These are phyloP conservation scores for Dryadomyces quercivorus DNA, from an alignment of 2,329 filamentous ascomycete genomes.

Conservation along the genomic window DNA sequence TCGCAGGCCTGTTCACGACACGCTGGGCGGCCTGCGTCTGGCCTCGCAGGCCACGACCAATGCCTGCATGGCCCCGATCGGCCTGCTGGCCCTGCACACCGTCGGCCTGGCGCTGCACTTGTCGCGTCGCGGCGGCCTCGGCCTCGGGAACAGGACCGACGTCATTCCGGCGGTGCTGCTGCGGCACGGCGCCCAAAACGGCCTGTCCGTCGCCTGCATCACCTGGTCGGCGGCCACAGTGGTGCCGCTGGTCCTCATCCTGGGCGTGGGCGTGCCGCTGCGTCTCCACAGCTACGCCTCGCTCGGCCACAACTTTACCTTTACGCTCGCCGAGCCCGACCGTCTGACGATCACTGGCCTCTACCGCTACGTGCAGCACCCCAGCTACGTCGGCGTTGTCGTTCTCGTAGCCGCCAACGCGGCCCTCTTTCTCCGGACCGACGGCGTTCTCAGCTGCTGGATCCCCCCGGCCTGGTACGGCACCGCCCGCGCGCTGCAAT, in stretches of 20 bases:
- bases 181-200: background rate
- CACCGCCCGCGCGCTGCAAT: background rate
- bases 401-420: background rate
- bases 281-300: background rate
- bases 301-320: slow-evolving; percentile 2
- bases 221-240: slow-evolving; percentile 3
- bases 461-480: background rate
- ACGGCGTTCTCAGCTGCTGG: slow-evolving; percentile 1
- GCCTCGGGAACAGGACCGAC: too few species aligned
- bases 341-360: background rate
- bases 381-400: background rate
- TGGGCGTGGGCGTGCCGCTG: background rate
- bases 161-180: background rate
- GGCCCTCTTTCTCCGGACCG: background rate
- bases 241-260: background rate
- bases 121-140: background rate
- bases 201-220: background rate
- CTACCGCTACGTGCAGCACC: slow-evolving; percentile 4
- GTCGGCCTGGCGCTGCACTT: background rate
- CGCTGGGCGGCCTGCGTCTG: background rate
- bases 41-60: background rate
- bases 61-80: background rate
- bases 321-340: background rate
- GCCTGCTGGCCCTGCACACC: slow-evolving; percentile 1
- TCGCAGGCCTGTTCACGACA: background rate